phyloP scores from a whole-genome alignment of 2,329 filamentous ascomycete genomes.

The Dissoconium aciculare region DNA sequence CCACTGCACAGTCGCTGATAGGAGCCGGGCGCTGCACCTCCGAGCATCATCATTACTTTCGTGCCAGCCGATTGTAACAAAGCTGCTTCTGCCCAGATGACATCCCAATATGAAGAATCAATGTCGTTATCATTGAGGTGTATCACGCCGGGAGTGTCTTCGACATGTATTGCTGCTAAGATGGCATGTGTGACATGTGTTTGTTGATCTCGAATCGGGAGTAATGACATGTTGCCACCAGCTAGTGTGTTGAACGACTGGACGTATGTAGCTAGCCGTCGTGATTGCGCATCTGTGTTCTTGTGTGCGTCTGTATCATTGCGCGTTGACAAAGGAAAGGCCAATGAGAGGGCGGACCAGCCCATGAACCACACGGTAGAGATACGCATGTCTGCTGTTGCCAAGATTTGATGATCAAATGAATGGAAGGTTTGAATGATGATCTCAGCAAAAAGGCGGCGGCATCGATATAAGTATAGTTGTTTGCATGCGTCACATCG shows the following conservation, averaged over 20 bases:
- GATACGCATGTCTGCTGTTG: too few species aligned
- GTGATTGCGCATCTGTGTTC: too few species aligned
- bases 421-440: too few species aligned
- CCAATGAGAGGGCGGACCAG: too few species aligned
- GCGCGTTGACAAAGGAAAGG: too few species aligned
- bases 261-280: constrained; percentile 15
- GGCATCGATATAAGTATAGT: too few species aligned
- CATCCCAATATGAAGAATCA: constrained; percentile 12
- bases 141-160: constrained; percentile 14
- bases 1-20: constrained; percentile 17
- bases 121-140: constrained; percentile 18
- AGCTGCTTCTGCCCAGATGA: constrained; percentile 16
- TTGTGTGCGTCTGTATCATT: too few species aligned
- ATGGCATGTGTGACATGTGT: constrained; percentile 18
- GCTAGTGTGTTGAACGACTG: constrained; percentile 17
- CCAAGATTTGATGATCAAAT: too few species aligned
- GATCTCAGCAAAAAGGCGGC: too few species aligned
- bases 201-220: constrained; percentile 15
- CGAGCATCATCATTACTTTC: constrained; percentile 22
- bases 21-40: constrained; percentile 18
- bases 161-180: constrained; percentile 19
- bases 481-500: too few species aligned
- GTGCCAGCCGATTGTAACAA: constrained; percentile 16
- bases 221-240: constrained; percentile 14
- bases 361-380: too few species aligned